phyloP scores from a whole-genome alignment of 2,329 filamentous ascomycete species.

The Pseudogymnoascus sp. region DNA sequence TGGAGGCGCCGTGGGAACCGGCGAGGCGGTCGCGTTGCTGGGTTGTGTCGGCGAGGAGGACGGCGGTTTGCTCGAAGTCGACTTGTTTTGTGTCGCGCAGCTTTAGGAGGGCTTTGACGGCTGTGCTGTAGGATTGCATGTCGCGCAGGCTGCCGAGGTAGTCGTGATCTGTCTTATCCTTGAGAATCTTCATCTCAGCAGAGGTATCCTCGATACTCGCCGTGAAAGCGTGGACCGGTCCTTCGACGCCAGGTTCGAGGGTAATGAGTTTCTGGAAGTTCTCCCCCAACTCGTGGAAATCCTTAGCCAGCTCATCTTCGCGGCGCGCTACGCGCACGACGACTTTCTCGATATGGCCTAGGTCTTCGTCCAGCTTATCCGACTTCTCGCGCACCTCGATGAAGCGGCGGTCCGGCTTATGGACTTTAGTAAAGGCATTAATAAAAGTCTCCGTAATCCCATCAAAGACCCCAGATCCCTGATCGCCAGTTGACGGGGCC shows the following conservation, averaged over 20 bases:
- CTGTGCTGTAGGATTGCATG: slow-evolving; percentile 90
- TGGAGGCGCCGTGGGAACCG: slow-evolving; percentile 51
- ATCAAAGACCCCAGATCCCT: slow-evolving; percentile 69
- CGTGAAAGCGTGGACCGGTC: slow-evolving; percentile 75
- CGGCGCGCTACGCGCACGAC: slow-evolving; percentile 81
- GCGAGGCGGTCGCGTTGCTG: slow-evolving; percentile 65
- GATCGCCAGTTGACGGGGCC: slow-evolving; percentile 42
- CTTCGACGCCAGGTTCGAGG: slow-evolving; percentile 80
- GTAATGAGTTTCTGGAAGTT: slow-evolving; percentile 92
- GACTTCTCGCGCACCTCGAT: slow-evolving; percentile 87
- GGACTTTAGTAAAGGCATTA: slow-evolving; percentile 93
- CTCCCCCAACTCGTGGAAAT: slow-evolving; percentile 81
- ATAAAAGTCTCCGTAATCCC: slow-evolving; percentile 93
- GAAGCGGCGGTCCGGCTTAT: slow-evolving; percentile 91
- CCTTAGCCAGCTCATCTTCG: slow-evolving; percentile 76
- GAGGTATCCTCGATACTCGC: slow-evolving; percentile 78
- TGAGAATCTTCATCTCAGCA: slow-evolving; percentile 66
- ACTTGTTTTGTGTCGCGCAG: slow-evolving; percentile 95
- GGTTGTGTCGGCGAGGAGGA: slow-evolving; percentile 88
- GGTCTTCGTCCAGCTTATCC: slow-evolving; percentile 89
- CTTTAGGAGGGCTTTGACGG: slow-evolving; percentile 80
- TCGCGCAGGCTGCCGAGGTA: slow-evolving; percentile 88
- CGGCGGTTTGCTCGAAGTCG: slow-evolving; percentile 90
- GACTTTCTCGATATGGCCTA: slow-evolving; percentile 92
- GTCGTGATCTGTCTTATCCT: slow-evolving; percentile 89